Evolutionary conservation across 2,329 filamentous ascomycete genomes (phyloP), one percentile per base, ranked within the genome.

Genomic region (Fusarium anguioides): DNA sequence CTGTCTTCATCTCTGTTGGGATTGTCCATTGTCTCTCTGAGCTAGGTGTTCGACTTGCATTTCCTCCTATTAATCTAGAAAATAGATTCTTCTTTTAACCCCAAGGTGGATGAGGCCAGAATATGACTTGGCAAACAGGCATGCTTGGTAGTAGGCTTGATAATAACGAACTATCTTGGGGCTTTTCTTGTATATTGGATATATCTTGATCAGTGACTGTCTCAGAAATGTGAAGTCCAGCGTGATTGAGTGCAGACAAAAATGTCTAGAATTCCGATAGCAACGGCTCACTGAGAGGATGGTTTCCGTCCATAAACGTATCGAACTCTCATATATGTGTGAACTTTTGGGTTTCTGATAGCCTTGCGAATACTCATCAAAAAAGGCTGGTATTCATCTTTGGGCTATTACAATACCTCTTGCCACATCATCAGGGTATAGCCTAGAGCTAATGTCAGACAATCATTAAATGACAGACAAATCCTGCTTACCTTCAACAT

Each of bases 321-420:
- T 21, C 68, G 65, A 21, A 63, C 55, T 37, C 27, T 61, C 21
- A 71, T 67, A 31, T 71, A 71, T 21, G 60, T 52, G 14, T 71
- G 68, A 0, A 71, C 24, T 35, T 49, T 69, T 8, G 55, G 58
- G 29, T 71, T 71, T 2, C 46, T 60, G 2, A 71, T 41, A 1
- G 62, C 65, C n/a, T 69, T 60, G 0, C 68, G 68, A 11, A 70
- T 44, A 11, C 53, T 52, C 62, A 67, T 59, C 3, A 70, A 45
- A n/a, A 71, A 70, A 1, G 67, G 21, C n/a, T 71, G 58, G 12
- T 70, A 71, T 10, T 67, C 68, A 10, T 71, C 65, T 23, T 55
- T 54, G 3, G 68, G 68, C 68, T 65, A 70, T 3, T 61, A 39
- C 12, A 70, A 49, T 3, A 70, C 29, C n/a, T 70, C 52, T 2